These are phyloP conservation scores for Mercurialis annua DNA, from an alignment of 345 rosid genomes.

Conservation along the genomic window DNA sequence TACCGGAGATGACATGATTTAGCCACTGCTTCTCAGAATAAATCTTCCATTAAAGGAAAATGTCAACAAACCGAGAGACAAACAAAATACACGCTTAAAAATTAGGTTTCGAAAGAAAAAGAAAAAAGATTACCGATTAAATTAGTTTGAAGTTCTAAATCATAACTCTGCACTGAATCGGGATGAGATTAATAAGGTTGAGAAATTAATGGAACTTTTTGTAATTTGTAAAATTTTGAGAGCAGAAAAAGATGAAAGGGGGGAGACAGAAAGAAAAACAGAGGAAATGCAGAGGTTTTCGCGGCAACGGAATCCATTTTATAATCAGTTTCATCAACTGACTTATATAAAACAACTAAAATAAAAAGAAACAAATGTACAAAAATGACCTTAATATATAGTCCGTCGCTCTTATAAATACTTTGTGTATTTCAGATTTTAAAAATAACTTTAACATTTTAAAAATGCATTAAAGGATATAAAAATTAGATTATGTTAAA, in stretches of 20 bases:
- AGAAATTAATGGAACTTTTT: no score
- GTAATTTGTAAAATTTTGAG: background rate
- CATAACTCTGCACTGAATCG: no score
- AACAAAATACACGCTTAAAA: background rate
- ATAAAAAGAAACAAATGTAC: background rate
- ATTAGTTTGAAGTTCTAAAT: background rate
- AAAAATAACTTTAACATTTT: no score
- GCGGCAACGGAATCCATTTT: background rate
- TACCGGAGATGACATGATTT: slow-evolving; percentile 11
- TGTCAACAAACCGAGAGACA: background rate
- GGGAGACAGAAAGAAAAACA: background rate
- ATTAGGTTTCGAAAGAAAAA: background rate
- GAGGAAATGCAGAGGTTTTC: background rate
- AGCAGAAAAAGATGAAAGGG: background rate
- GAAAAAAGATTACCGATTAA: background rate
- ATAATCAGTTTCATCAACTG: background rate
- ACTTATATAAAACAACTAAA: background rate
- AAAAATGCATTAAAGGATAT: no score
- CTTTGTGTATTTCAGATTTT: no score
- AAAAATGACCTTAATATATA: background rate
- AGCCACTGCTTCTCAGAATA: background rate
- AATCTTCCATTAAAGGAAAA: background rate
- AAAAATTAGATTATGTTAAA: no score
- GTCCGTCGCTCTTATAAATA: no score
- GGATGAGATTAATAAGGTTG: no score